Evolutionary conservation across 177 flowering plant genomes (phyloP).

Genomic region (Vitis hybrid): DNA sequence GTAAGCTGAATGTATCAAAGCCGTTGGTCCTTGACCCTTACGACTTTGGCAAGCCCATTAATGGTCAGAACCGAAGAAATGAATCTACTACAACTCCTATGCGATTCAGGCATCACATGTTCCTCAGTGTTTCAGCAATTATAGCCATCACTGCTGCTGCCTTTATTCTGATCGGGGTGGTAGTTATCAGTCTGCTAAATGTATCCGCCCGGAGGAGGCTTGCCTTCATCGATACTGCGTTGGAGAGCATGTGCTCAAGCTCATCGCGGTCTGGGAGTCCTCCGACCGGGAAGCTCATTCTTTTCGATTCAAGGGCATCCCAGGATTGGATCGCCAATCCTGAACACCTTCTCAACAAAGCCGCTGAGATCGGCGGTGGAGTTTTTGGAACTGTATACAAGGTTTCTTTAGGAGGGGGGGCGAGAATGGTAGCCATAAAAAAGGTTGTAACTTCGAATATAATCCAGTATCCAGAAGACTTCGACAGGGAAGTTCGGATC

Average conservation of each 20-base stretch:
- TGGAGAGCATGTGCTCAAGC: conserved; percentile 82
- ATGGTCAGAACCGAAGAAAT: conserved; percentile 13
- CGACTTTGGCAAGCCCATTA: conserved; percentile 38
- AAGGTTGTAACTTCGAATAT: conserved; percentile 61
- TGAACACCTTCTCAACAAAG: conserved; percentile 65
- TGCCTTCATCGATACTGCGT: conserved; percentile 55
- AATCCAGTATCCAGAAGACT: conserved; percentile 68
- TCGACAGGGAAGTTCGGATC: conserved; percentile 76
- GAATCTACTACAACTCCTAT: conserved; percentile 16
- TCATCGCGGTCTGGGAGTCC: conserved; percentile 51
- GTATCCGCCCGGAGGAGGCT: conserved; percentile 62
- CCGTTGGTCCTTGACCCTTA: conserved; percentile 85
- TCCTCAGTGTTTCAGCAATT: conserved; percentile 82
- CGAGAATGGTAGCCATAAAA: conserved; percentile 58
- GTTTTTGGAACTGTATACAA: conserved; percentile 86
- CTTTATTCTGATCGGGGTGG: conserved; percentile 64
- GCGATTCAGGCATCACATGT: conserved; percentile 32
- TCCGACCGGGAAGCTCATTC: conserved; percentile 58
- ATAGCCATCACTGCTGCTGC: conserved; percentile 76
- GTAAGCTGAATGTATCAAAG: conserved; percentile 79
- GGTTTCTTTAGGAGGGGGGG: conserved; percentile 55
- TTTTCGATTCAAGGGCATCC: conserved; percentile 58
- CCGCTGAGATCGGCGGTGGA: conserved; percentile 76
- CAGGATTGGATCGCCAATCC: conserved; percentile 43
- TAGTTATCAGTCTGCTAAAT: conserved; percentile 63